phyloP scores from a whole-genome alignment of 805 yeast species.

The Osmozyma mogii region DNA sequence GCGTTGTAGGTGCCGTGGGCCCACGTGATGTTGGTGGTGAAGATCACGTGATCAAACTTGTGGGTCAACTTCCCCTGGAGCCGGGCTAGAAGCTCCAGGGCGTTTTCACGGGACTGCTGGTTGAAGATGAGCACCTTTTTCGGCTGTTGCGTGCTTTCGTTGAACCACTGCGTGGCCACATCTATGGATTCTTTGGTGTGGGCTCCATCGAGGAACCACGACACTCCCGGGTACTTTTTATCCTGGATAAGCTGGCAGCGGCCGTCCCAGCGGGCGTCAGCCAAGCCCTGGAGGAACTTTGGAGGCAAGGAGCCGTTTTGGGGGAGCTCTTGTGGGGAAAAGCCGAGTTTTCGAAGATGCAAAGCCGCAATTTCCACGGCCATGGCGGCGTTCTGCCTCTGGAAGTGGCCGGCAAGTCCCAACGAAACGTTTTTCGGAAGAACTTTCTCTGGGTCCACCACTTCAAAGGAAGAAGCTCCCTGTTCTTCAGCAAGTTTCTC shows the following conservation, averaged over 20 bases:
- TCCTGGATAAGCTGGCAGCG: slow-evolving; percentile 71
- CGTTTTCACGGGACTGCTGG: slow-evolving; percentile 86
- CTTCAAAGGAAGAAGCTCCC: slow-evolving; percentile 33
- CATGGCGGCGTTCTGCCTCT: slow-evolving; percentile 75
- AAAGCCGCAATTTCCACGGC: slow-evolving; percentile 66
- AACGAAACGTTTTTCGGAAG: slow-evolving; percentile 35
- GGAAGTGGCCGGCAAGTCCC: slow-evolving; percentile 83
- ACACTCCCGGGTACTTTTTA: slow-evolving; percentile 33
- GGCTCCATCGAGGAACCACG: slow-evolving; percentile 94
- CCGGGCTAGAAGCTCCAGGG: slow-evolving; percentile 49
- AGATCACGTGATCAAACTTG: slow-evolving; percentile 67
- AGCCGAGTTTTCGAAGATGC: slow-evolving; percentile 47
- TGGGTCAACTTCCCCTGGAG: slow-evolving; percentile 36
- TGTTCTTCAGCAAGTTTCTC: slow-evolving; percentile 63
- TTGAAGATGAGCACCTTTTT: slow-evolving; percentile 65
- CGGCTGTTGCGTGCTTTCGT: slow-evolving; percentile 23
- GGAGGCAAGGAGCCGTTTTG: slow-evolving; percentile 34
- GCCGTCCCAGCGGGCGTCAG: slow-evolving; percentile 83
- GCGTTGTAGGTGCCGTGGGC: slow-evolving; percentile 67
- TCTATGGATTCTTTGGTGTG: slow-evolving; percentile 84
- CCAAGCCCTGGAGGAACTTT: slow-evolving; percentile 51
- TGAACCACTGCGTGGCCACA: slow-evolving; percentile 81
- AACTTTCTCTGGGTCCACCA: slow-evolving; percentile 42
- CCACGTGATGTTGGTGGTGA: slow-evolving; percentile 92
- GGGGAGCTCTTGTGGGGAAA: slow-evolving; percentile 18